Evolutionary conservation across 176 grass and related monocot genomes (phyloP), one percentile per base, ranked within the genome.

Genomic region (Microstegium vimineum): DNA sequence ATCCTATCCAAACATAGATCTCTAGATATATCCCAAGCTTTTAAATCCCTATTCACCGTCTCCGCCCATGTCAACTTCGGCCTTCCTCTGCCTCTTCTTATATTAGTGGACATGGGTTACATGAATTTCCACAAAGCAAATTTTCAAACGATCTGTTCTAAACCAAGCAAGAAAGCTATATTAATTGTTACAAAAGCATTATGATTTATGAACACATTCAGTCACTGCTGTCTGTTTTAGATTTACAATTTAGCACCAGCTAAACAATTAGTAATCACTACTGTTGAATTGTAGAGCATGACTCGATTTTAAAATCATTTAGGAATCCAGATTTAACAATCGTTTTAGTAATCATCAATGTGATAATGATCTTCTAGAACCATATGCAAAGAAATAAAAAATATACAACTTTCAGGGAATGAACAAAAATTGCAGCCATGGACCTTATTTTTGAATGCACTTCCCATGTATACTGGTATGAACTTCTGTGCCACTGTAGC

Each of bases 361-460:
- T 27, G 45, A 27, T 47, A 47, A 15, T n/a, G 27, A 69, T 69
- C 4, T 74, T 88, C 40, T 9, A 66, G 26, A 43, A 56, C 36
- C 27, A 78, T 7, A 35, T 27, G 20, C 13, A 77, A 3, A 52
- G 8, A 35, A 76, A 41, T 13, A 42, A 46, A 32, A 87, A 16
- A 23, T 18, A 62, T 71, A 69, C 26, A 13, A 83, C 33, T 66
- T 45, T 37, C 9, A 59, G 18, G 64, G 5, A 76, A 75, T 81
- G 56, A 10, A 66, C 3, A 17, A 38, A 59, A 81, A 36, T 60
- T 77, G 54, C 66, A 66, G 17, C 37, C 23, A 89, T 11, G 4
- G 15, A 98, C 96, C 96, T 98, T 98, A 93, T 98, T 98, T 86
- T 95, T 98, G 85, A 98, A 98, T 82, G 96, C 96, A 71, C 96